Evolutionary conservation across 345 rosid species (phyloP).

Genomic region (Brassica incana): DNA sequence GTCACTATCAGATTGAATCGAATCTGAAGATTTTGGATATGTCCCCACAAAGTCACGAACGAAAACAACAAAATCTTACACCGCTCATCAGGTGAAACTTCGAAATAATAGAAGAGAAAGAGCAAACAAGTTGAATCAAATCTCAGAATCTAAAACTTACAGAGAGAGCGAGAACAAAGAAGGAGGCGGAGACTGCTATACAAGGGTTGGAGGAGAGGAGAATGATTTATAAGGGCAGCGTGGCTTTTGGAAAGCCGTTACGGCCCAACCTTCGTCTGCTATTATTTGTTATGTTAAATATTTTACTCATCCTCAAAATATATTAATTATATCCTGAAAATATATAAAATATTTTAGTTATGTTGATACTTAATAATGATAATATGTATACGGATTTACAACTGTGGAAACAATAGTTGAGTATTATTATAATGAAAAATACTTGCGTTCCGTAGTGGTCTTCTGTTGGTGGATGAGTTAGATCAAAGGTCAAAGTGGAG

Average conservation of each 20-base stretch:
- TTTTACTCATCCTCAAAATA: not conserved
- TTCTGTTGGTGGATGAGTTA: constrained; percentile 30
- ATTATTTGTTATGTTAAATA: not conserved
- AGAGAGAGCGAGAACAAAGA: not conserved
- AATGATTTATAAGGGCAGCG: not conserved
- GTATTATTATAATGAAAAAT: not conserved
- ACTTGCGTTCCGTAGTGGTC: not conserved
- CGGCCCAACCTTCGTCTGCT: constrained; percentile 1
- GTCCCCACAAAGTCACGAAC: not conserved
- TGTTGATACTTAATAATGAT: not conserved
- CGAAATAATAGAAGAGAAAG: not conserved
- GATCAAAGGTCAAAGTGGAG: constrained; percentile 32
- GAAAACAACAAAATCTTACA: not conserved
- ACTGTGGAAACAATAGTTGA: not conserved
- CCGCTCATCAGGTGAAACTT: not conserved
- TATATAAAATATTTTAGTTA: not conserved
- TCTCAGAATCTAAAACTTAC: not conserved
- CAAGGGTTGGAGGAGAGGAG: not conserved
- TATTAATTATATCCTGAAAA: not conserved
- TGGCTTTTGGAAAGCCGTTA: not conserved
- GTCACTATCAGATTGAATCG: not conserved
- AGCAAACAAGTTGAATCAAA: not conserved
- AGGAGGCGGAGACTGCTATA: not conserved
- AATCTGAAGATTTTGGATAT: not conserved
- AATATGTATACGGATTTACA: too few species aligned